Evolutionary conservation across 257 asterid species (phyloP), one percentile per base, ranked within the genome.

Genomic region (Nicotiana obtusifolia): DNA sequence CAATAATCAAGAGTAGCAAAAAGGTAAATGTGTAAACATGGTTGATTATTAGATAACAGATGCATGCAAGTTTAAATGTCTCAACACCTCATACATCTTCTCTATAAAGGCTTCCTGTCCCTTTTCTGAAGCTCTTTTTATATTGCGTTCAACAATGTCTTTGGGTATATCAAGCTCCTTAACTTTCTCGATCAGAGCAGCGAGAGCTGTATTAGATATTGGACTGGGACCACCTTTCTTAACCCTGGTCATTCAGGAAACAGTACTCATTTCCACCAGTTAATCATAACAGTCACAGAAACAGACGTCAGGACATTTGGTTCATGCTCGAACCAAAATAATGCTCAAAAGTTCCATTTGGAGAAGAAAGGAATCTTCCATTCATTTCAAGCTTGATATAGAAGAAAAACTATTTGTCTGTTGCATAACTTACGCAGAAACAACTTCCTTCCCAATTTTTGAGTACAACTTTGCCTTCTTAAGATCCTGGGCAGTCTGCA

Each of bases 141-240:
- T 90, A 85, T 95, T 93, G 35, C 97, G 94, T 56, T 95, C 97
- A 41, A 95, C 80, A 65, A 95, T 91, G 69, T 95, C 99, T 88
- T 88, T 89, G 37, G 99, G 98, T 79, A 93, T 88, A 86, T 95
- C 99, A 61, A 95, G 97, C 86, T 93, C 98, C 89, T 92, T 95
- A 53, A 91, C 92, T 89, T 95, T 95, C 87, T 93, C 98, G 64
- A 89, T 77, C 83, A 95, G 76, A 71, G 97, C 90, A 80, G 95
- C 97, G 83, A 95, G 91, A 84, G 95, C 89, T 49, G 89, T 81
- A 83, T 93, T 95, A 20, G 99, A 93, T 87, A 87, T 89, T 20
- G 95, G 91, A 83, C 86, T 95, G 3, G 94, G 76, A 82, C 97
- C 98, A 56, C 97, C 98, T 90, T 90, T 95, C 91, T 93, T 93